Evolutionary conservation across 2,329 filamentous ascomycete genomes (phyloP), one percentile per base, ranked within the genome.

Genomic region (Neofusicoccum umdonicola): DNA sequence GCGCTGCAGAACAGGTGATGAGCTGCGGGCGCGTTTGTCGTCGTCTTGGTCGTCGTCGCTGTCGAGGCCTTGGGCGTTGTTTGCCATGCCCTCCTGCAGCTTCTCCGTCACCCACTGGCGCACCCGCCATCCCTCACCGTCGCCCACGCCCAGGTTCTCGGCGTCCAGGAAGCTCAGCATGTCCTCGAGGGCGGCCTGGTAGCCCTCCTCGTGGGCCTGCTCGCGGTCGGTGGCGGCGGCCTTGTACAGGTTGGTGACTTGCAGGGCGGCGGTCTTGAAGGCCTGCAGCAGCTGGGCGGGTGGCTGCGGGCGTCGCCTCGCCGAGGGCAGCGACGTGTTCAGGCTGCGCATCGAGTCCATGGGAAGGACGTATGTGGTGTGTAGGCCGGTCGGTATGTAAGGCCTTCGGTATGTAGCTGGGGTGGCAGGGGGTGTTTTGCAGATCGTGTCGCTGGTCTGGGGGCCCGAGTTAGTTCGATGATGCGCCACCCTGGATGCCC

Each of bases 181-280:
- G 69, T 98, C 94, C 68, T 97, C 92, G 42, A 99, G 82, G 42
- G 93, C 96, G 74, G 98, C 93, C 76, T 97, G 93, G 71, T 97
- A 98, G 31, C 95, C 95, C 44, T 93, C 89, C 58, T 86, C 81
- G 57, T 91, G 88, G 52, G 92, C 88, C 71, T 89, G 88, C 57
- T 89, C 84, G 75, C 95, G 89, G 56, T 91, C 90, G 37, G 88
- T 84, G 12, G 91, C 90, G 3, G 94, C 94, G 44, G 89, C 93
- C 79, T 97, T 97, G 82, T 98, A 98, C 13, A 99, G 88, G 73
- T 96, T 97, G 54, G 95, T 98, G 63, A 98, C 93, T 5, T 93
- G 96, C 39, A 97, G 84, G 19, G 95, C 95, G 39, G 95, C 95
- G 15, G 90, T 88, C 77, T 93, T 95, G 84, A 99, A 99, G 65